Base-by-base conservation (phyloP, 2,329 filamentous ascomycete species). In the Phaeomoniella chlamydospora region DNA sequence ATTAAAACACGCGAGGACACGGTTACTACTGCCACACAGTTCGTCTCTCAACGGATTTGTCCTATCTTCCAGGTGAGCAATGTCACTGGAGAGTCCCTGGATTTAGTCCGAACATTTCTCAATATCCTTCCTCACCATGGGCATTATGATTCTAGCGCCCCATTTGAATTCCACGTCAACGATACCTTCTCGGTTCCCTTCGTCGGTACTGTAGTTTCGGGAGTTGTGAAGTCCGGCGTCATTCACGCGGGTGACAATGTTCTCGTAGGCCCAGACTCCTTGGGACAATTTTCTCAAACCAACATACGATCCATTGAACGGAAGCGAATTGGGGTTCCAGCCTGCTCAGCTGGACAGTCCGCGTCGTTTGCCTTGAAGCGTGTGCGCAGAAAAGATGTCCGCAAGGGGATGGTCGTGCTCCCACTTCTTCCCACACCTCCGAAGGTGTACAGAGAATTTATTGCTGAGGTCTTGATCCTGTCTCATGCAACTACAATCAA, bases 1-100 rank as follows among this genome's bases (percentile, higher is more conserved):
- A 87, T 98, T 60, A 90, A 87, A 56, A 81, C 79, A 45, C 78
- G 78, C 40, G 85, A 94, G 53, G 83, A 94, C 45, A 94, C 86
- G 49, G 80, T 98, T 50, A 87, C 90, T 55, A 98, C 90, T 0
- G 88, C 90, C 6, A 88, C 84, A 0, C 90, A 96, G 55, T 94
- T 98, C 50, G 84, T 96, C 47, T 90, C 81, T 48, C 82, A 92
- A 57, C 74, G 90, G 29, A 94, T 98, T 52, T 96, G 88, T 52
- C 90, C 90, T 10, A 80, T 98, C 44, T 98, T 98, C 62, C 87
- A 96, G 52, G 86, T 98, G 9, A 96, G 88, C 46, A 98, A 98
- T 51, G 90, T 98, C 18, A 96, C 90, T 1, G 90, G 90, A 32
- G 74, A 92, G 57, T 85, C 83, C 41, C 70, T 98, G 32, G 83